Percentiles rank a stretch among this genome's conserved stretches.
phyloP scores from a whole-genome alignment of 805 yeast genomes.

The Isabelozyma gotoi region DNA sequence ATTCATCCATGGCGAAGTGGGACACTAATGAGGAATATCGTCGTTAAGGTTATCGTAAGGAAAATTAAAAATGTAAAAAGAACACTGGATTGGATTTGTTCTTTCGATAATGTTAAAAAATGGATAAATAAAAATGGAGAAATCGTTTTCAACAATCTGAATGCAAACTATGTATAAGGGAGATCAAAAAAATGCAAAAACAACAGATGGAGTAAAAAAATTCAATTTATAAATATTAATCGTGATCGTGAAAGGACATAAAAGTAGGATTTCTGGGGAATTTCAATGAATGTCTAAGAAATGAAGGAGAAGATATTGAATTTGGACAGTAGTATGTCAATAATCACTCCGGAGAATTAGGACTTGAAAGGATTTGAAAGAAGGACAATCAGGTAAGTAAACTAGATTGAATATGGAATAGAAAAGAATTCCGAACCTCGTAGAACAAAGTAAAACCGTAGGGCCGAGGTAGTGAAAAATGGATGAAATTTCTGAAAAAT shows the following conservation, averaged over 20 bases:
- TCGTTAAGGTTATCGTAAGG: not conserved
- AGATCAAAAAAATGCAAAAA: not conserved
- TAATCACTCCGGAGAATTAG: too few species aligned
- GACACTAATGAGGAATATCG: not conserved
- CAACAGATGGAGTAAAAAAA: too few species aligned
- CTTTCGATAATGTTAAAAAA: not conserved
- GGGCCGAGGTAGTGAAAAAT: too few species aligned
- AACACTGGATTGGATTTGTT: not conserved
- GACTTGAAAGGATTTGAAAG: too few species aligned
- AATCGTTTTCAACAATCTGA: not conserved
- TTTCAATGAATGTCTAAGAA: not conserved
- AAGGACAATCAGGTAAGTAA: too few species aligned
- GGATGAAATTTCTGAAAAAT: too few species aligned
- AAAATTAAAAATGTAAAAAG: not conserved
- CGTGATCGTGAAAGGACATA: not conserved
- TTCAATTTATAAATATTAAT: too few species aligned
- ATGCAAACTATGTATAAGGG: not conserved
- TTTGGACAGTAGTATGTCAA: too few species aligned
- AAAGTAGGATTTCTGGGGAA: not conserved
- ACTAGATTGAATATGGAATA: too few species aligned
- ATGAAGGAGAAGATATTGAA: too few species aligned
- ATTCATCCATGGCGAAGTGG: constrained; percentile 32
- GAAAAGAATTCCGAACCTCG: too few species aligned
- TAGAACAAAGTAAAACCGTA: too few species aligned
- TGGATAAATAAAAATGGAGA: not conserved